Percentiles rank a stretch among this genome's conserved stretches.
Conservation (phyloP, 805 yeast species). For the Lachancea mirantina region DNA sequence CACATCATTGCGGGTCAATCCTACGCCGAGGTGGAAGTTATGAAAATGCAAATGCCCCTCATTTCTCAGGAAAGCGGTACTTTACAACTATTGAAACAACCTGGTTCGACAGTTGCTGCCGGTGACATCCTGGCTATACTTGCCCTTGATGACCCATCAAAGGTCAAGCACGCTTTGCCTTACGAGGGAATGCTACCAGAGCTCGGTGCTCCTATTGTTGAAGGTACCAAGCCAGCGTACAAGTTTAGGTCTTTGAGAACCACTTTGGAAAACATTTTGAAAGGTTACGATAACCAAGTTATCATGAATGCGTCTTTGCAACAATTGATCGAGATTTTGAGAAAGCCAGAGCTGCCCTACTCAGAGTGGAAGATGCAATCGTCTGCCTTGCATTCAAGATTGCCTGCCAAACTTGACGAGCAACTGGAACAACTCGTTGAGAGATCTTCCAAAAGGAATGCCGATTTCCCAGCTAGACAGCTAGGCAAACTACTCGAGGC, state of each 20-base stretch:
- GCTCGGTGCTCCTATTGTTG: conserved; percentile 72
- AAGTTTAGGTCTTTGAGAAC: conserved; percentile 51
- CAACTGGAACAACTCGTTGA: conserved; percentile 58
- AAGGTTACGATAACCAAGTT: conserved; percentile 93
- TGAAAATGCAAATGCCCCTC: conserved; percentile 99
- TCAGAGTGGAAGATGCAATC: conserved; percentile 83
- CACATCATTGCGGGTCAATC: conserved; percentile 88
- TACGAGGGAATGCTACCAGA: conserved; percentile 91
- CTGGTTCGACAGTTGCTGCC: conserved; percentile 94
- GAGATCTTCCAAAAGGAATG: conserved; percentile 55
- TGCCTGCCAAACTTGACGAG: conserved; percentile 71
- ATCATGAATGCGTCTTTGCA: conserved; percentile 80
- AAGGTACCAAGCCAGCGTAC: conserved; percentile 80
- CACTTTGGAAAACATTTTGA: conserved; percentile 69
- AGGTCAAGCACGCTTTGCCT: conserved; percentile 94
- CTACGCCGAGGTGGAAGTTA: conserved; percentile 97
- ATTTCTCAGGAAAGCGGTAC: conserved; percentile 90
- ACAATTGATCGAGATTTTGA: conserved; percentile 62
- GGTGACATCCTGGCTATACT: conserved; percentile 96
- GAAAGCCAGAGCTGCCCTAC: conserved; percentile 79
- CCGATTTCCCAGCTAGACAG: conserved; percentile 92
- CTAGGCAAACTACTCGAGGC: conserved; percentile 65
- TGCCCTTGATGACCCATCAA: conserved; percentile 92
- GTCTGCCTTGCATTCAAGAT: conserved; percentile 87
- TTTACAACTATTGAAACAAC: conserved; percentile 90